These are phyloP conservation scores for Penicillium decumbens DNA, from an alignment of 2,329 filamentous ascomycete genomes.

Conservation along the genomic window DNA sequence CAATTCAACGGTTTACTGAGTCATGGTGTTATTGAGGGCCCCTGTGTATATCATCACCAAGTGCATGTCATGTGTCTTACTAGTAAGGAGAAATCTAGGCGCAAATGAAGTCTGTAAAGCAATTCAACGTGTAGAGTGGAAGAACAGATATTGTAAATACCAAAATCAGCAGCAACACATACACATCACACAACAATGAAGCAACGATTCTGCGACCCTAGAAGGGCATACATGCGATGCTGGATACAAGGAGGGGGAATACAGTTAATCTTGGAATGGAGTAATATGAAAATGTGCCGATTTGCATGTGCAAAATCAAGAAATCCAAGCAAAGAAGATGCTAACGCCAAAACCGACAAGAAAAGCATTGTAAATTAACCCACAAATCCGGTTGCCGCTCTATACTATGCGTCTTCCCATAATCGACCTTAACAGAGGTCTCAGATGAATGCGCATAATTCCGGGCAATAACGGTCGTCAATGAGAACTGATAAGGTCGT, in stretches of 20 bases:
- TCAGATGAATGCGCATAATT: background rate
- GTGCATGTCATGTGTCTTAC: background rate
- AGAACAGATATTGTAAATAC: background rate
- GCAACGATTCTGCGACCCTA: background rate
- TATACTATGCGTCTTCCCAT: slow-evolving; percentile 7
- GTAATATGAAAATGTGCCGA: background rate
- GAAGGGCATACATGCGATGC: slow-evolving; percentile 1
- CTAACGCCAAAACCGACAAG: background rate
- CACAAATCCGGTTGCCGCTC: background rate
- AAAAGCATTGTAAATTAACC: background rate
- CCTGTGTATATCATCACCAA: background rate
- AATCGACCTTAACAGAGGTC: background rate
- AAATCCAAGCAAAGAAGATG: background rate
- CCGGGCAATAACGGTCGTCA: background rate
- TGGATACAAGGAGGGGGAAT: slow-evolving; percentile 9
- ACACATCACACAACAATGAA: background rate
- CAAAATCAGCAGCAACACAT: background rate
- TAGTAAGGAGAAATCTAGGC: background rate
- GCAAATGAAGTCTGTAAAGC: background rate
- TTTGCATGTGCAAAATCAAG: background rate
- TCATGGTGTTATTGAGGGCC: background rate
- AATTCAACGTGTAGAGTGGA: background rate
- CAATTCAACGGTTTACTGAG: background rate
- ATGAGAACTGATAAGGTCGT: slow-evolving; percentile 10
- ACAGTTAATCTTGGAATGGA: background rate